Percentiles rank a stretch among this genome's conserved stretches.
These are phyloP conservation scores for Yamadazyma blattariae DNA, from an alignment of 1,139 yeast genomes.

Conservation along the genomic window DNA sequence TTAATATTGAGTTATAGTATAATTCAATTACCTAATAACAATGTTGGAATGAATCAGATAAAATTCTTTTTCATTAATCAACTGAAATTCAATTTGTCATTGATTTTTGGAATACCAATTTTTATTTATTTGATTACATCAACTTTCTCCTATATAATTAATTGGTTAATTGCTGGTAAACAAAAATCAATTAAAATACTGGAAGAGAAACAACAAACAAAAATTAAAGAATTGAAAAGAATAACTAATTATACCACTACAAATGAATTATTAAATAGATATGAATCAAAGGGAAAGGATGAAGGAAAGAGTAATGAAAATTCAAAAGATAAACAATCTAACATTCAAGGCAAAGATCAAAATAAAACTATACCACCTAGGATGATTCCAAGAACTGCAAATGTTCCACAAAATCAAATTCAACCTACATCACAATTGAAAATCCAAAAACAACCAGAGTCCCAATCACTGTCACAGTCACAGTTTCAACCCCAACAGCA, in stretches of 20 bases:
- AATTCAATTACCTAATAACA: constrained; percentile 19
- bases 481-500: too few relatives aligned
- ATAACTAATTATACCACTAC: constrained; percentile 79
- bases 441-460: not conserved
- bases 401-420: not conserved
- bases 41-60: constrained; percentile 17
- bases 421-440: not conserved
- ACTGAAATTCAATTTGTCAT: constrained; percentile 16
- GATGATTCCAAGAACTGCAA: not conserved
- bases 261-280: constrained; percentile 66
- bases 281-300: constrained; percentile 14
- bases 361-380: too few relatives aligned
- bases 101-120: constrained; percentile 30
- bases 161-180: constrained; percentile 22
- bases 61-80: constrained; percentile 25
- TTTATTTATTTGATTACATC: constrained; percentile 19
- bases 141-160: constrained; percentile 21
- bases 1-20: constrained; percentile 25
- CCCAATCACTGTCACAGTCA: too few relatives aligned
- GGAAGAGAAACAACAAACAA: constrained; percentile 52
- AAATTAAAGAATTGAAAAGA: constrained; percentile 73
- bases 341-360: too few relatives aligned
- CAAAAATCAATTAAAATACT: constrained; percentile 23
- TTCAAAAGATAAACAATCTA: too few relatives aligned
- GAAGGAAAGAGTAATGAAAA: too few relatives aligned